Evolutionary conservation across 495 filamentous ascomycete species (phyloP), one percentile per base, ranked within the genome.

Genomic region (Penicillium salamii): DNA sequence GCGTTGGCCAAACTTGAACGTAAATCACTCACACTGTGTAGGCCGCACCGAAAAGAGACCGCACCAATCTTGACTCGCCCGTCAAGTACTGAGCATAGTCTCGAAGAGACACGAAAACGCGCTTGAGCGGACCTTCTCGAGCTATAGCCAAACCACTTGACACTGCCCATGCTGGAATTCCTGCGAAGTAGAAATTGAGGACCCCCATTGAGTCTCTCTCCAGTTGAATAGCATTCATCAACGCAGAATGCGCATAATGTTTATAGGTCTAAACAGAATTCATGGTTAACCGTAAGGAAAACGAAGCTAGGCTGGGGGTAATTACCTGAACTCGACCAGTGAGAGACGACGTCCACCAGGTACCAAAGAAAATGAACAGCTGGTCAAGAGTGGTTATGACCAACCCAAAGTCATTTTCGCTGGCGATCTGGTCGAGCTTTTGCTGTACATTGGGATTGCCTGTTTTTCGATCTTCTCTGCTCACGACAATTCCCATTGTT

Each of bases 401-500:
- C 43, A 79, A 49, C n/a, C 76, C 76, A 45, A 74, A 70, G 33
- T 77, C 74, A 58, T 76, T 79, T 49, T 79, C 77, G 14, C 70
- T 59, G 21, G 67, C 68, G 36, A 78, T 67, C 32, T 66, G 58
- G 18, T 72, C 62, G 38, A 77, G 58, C 42, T 65, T 70, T 39
- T 74, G 60, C 52, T 73, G 67, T 45, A 78, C 72, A 45, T 61
- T 66, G 14, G 59, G 61, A 5, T 54, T 58, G 42, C 55, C 55
- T 31, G 52, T 21, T 21, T 61, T 68, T 33, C 67, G 61, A 44
- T 73, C 70, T 53, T 75, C 71, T 29, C 68, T 59, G 46, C 70
- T 74, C 45, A 73, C 73, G 37, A 78, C 77, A 17, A 78, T 67
- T 3, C 78, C 77, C 67, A 80, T 77, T 2, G 75, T 79, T 11